A percentile compares a stretch with the other conserved stretches of the same genome.
Evolutionary conservation across 305 asterid genomes (phyloP).

Genomic region (Euphrasia arctica): DNA sequence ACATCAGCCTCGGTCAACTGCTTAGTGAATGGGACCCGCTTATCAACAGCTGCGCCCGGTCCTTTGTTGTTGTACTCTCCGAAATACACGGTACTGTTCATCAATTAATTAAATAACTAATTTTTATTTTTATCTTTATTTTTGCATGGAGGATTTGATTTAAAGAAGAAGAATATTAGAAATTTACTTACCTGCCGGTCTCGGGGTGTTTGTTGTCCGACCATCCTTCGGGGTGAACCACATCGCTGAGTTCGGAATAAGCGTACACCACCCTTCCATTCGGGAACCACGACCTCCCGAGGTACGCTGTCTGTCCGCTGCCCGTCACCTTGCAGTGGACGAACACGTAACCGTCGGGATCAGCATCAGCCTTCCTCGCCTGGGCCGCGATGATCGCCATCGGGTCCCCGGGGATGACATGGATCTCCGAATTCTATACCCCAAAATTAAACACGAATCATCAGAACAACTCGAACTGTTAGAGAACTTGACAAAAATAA

Average conservation of each 20-base stretch:
- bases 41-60: constrained; percentile 33
- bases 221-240: constrained; percentile 64
- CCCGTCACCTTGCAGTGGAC: constrained; percentile 67
- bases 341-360: constrained; percentile 44
- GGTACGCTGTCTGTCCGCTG: constrained; percentile 34
- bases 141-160: neutral
- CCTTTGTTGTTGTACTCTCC: constrained; percentile 60
- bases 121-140: no score
- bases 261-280: constrained; percentile 47
- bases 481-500: no score
- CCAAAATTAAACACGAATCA: no score
- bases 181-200: constrained; percentile 27
- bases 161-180: no score
- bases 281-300: constrained; percentile 67
- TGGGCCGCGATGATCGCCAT: constrained; percentile 61
- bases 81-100: constrained; percentile 47
- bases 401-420: constrained; percentile 55
- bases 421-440: constrained; percentile 53
- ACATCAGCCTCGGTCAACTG: constrained; percentile 37
- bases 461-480: no score
- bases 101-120: neutral
- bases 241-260: constrained; percentile 48
- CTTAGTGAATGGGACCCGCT: constrained; percentile 37
- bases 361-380: constrained; percentile 24
- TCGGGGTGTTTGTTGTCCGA: constrained; percentile 24